Base-by-base conservation (phyloP, 1,139 yeast species). In the Blastobotrys persicus region DNA sequence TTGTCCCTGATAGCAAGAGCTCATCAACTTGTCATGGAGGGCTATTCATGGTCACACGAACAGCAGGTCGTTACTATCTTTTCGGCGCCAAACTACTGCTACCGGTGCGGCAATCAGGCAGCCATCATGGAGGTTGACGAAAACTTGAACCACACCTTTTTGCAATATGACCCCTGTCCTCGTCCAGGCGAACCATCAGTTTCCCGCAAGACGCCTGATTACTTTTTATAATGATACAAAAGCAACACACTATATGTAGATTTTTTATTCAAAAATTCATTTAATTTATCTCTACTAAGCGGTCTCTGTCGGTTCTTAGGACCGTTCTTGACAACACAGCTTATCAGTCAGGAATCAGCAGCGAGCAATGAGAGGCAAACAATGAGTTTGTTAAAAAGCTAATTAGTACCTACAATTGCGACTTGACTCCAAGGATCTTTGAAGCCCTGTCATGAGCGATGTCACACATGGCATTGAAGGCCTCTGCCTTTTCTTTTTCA, bases 81-180 rank as follows among this genome's bases (percentile, higher is more conserved):
- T 77, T 82, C 92, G 45, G 98, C 98, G 2, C 98, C 98, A 19
- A 92, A 92, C 70, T 92, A 92, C 69, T 92, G 96, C 69, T 92
- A 88, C 68, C 77, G 98, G 72, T 92, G 98, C 74, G 98, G 98
- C 63, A 92, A 92, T 73, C 97, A 91, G 72, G 98, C 98, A 32
- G 98, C 98, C 41, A 89, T 92, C 60, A 89, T 92, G 96, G 98
- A 92, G 72, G 96, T 92, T 56, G 98, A 91, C 69, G 98, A 73
- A 51, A 59, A 62, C 51, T 64, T 70, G 46, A 64, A 68, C 52
- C 60, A 66, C 44, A 94, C 89, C 66, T 89, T 89, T 69, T 75
- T 91, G 70, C 97, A 89, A 71, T 91, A 88, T 69, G 97, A 91
- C 68, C 97, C 98, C 46, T 83, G 91, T 48, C 89, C 91, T 53